A percentile compares a stretch with the other conserved stretches of the same genome.
Conservation (phyloP, 2,329 filamentous ascomycete species). For the Microcyclosporella mali region DNA sequence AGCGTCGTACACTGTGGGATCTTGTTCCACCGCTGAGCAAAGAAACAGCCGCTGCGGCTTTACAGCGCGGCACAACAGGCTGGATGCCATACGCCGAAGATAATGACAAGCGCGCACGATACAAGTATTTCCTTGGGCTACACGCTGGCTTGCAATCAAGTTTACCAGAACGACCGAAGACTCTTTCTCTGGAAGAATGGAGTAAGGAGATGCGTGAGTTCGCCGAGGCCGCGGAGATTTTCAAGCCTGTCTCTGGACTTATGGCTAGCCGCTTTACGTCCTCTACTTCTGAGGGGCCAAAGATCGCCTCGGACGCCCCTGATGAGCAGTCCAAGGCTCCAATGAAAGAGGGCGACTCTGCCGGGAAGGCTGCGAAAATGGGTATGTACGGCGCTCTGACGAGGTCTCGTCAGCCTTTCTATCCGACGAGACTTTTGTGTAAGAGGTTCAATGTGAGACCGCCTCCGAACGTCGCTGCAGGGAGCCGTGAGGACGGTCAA, state of each 20-base stretch:
- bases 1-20: constrained; percentile 48
- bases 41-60: constrained; percentile 39
- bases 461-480: constrained; percentile 53
- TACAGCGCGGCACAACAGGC: constrained; percentile 49
- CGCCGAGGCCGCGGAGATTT: constrained; percentile 65
- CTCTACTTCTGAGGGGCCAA: constrained; percentile 43
- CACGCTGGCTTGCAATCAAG: constrained; percentile 57
- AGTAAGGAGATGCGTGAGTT: constrained; percentile 75
- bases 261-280: constrained; percentile 94
- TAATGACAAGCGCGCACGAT: constrained; percentile 69
- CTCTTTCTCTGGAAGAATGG: constrained; percentile 64
- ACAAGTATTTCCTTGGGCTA: constrained; percentile 73
- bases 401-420: constrained; percentile 63
- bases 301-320: constrained; percentile 30
- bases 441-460: constrained; percentile 88
- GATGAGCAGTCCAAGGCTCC: constrained; percentile 25
- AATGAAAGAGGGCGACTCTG: constrained; percentile 63
- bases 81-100: constrained; percentile 84
- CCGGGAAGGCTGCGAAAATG: constrained; percentile 77
- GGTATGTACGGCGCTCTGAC: constrained; percentile 94
- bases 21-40: constrained; percentile 41
- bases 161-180: constrained; percentile 51
- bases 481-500: constrained; percentile 28
- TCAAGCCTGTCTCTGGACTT: constrained; percentile 82
- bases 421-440: constrained; percentile 78